Evolutionary conservation across 352 stramenopile genomes (phyloP).

Genomic region (Phytophthora palmivora): DNA sequence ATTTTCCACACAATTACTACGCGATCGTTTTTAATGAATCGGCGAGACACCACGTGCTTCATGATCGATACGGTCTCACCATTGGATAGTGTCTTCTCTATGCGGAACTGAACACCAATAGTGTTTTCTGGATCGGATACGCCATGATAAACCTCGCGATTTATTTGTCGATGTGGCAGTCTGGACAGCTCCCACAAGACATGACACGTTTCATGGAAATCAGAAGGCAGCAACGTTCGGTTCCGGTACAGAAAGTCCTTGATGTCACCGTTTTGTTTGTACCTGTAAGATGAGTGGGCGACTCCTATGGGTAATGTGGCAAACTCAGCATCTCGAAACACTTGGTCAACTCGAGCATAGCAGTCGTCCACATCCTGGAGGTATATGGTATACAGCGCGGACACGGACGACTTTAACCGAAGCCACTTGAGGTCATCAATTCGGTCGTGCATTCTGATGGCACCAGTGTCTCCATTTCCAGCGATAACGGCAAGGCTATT

Average conservation of each 20-base stretch:
- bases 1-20: slow-evolving; percentile 57
- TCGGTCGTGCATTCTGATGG: no score
- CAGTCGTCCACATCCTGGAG: slow-evolving; percentile 12
- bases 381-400: slow-evolving; percentile 6
- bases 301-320: neutral
- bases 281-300: neutral
- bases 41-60: slow-evolving; percentile 18
- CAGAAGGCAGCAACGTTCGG: slow-evolving; percentile 19
- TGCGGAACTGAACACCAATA: slow-evolving; percentile 37
- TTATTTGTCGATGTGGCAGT: slow-evolving; percentile 9
- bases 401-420: slow-evolving; percentile 9
- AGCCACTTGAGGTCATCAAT: slow-evolving; percentile 5
- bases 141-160: slow-evolving; percentile 19
- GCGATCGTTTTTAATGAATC: slow-evolving; percentile 43
- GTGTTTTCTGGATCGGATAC: slow-evolving; percentile 34
- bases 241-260: slow-evolving; percentile 21
- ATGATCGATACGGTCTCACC: slow-evolving; percentile 18
- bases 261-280: slow-evolving; percentile 6
- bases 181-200: slow-evolving; percentile 16
- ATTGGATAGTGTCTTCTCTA: slow-evolving; percentile 7
- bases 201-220: slow-evolving; percentile 13
- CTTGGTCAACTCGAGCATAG: slow-evolving; percentile 11
- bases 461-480: no score
- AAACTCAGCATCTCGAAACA: slow-evolving; percentile 13
- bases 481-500: neutral